Evolutionary conservation across 2,329 filamentous ascomycete genomes (phyloP), one percentile per base, ranked within the genome.

Genomic region (Sporothrix variecibatus): DNA sequence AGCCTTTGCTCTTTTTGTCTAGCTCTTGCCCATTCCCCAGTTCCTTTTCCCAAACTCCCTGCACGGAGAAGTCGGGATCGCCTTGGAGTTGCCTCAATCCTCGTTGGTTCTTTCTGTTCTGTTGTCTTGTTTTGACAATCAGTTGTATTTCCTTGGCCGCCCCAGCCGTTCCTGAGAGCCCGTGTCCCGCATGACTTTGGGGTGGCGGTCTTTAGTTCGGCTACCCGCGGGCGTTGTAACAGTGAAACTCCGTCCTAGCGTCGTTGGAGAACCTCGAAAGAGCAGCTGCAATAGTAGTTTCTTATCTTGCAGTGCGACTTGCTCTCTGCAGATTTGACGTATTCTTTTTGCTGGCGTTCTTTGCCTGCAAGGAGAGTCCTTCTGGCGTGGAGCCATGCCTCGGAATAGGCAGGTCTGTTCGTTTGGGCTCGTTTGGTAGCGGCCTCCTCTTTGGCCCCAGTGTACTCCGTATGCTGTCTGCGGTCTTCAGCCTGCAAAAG

Each of bases 381-480:
- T 64, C 15, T 46, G n/a, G n/a, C 23, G 62, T 67, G 62, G 62
- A 67, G 62, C 23, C 62, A 46, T 67, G 23, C 23, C 23, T 67
- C 62, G 62, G 62, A 67, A 46, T 46, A 67, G 23, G 38, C 62
- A 67, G 62, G 62, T 67, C 62, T 43, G 5, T 28, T 62, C 34
- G 60, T 43, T 65, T 65, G 60, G 28, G 7, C 17, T 62, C 58
- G 17, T n/a, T 38, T 34, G 31, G 23, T 15, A 12, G 62, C 38
- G 28, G 62, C 38, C 38, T 67, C 62, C 62, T 67, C 38, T 28
- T 67, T 28, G 11, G 38, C 43, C 7, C 60, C 43, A 65, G 60
- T 15, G n/a, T n/a, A n/a, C n/a, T n/a, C n/a, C n/a, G n/a, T n/a
- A n/a, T 4, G 34, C 34, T 4, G 62, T 20, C 31, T 23, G 62